phyloP scores from a whole-genome alignment of 805 yeast genomes.

The Zygoascus bituminiphila region DNA sequence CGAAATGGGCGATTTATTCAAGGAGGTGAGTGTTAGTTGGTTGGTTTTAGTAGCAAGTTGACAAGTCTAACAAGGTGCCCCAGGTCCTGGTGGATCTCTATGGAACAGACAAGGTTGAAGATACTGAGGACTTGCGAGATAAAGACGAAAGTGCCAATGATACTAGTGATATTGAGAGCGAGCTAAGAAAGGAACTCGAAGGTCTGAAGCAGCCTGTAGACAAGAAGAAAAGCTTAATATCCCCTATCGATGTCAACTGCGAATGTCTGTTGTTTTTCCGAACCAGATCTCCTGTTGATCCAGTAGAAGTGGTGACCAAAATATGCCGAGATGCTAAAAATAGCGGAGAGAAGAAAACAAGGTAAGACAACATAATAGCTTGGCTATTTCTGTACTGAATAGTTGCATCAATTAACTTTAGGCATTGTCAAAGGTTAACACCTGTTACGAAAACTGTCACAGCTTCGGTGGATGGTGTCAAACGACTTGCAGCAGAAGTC shows the following conservation, averaged over 20 bases:
- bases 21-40: constrained; percentile 32
- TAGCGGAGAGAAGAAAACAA: constrained; percentile 43
- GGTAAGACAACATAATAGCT: constrained; percentile 44
- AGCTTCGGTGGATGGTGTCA: constrained; percentile 61
- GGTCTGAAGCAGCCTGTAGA: constrained; percentile 40
- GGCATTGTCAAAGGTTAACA: constrained; percentile 70
- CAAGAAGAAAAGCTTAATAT: constrained; percentile 17
- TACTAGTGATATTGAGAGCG: constrained; percentile 55
- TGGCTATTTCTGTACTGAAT: neutral
- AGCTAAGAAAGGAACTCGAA: constrained; percentile 54
- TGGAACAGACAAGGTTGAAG: constrained; percentile 1
- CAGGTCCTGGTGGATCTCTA: neutral
- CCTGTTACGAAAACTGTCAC: constrained; percentile 73
- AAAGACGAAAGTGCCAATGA: constrained; percentile 21
- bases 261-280: constrained; percentile 69
- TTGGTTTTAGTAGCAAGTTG: no score
- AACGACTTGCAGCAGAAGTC: constrained; percentile 50
- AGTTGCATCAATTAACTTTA: constrained; percentile 27
- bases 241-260: constrained; percentile 25
- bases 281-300: constrained; percentile 51
- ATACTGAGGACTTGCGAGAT: constrained; percentile 33
- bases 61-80: no score
- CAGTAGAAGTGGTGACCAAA: constrained; percentile 57
- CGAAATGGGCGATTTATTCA: constrained; percentile 55
- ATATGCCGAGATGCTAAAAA: constrained; percentile 55